These are phyloP conservation scores for Aquilaria sinensis DNA, from an alignment of 345 rosid species.

Conservation along the genomic window DNA sequence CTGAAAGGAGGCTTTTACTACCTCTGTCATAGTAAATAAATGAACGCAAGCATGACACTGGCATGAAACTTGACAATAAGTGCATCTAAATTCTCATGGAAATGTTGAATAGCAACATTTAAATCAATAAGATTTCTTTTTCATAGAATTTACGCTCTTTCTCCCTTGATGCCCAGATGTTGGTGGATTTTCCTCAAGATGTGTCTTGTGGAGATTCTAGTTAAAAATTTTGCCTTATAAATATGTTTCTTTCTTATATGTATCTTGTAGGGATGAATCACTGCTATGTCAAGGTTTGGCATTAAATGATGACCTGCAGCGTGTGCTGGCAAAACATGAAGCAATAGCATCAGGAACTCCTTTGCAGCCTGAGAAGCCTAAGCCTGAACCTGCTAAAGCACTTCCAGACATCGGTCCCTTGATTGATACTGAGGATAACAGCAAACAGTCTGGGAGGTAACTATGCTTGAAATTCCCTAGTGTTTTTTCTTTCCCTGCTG, in stretches of 20 bases:
- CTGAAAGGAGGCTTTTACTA: too few species aligned
- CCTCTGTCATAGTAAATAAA: too few species aligned
- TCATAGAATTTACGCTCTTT: too few species aligned
- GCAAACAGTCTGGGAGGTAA: conserved; percentile 53
- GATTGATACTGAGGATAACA: conserved; percentile 62
- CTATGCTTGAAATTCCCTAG: not conserved
- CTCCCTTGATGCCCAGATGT: too few species aligned
- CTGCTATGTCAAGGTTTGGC: conserved; percentile 87
- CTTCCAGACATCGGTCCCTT: conserved; percentile 62
- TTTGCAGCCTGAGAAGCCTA: conserved; percentile 39
- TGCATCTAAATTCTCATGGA: too few species aligned
- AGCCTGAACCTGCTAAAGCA: conserved; percentile 46
- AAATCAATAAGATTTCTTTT: too few species aligned
- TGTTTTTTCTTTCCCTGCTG: not conserved
- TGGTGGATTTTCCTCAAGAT: too few species aligned
- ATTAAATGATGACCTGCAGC: conserved; percentile 96
- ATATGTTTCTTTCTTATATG: not conserved
- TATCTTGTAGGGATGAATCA: conserved; percentile 78
- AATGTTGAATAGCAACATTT: too few species aligned
- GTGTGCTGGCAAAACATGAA: conserved; percentile 83
- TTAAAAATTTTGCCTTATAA: too few species aligned
- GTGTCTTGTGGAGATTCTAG: too few species aligned
- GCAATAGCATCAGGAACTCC: conserved; percentile 68
- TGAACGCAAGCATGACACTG: too few species aligned
- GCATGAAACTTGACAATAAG: too few species aligned